phyloP scores from a whole-genome alignment of 148 eudicot genomes.

The Beta vulgaris region DNA sequence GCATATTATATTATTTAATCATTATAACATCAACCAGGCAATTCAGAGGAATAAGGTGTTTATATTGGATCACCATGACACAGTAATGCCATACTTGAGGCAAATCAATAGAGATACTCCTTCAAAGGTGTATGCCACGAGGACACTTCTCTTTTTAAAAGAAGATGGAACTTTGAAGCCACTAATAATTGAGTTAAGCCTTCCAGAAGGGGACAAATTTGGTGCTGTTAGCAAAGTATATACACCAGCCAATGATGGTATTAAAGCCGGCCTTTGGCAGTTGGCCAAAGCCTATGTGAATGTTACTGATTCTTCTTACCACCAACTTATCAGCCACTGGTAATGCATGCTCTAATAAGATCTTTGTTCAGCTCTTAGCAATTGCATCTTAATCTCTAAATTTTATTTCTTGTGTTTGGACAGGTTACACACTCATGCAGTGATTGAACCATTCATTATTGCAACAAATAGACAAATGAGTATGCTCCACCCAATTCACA shows the following conservation, averaged over 20 bases:
- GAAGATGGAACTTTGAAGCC: constrained; percentile 68
- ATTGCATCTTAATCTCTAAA: background rate
- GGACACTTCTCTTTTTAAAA: constrained; percentile 68
- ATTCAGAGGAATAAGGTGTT: constrained; percentile 45
- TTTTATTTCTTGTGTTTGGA: constrained; percentile 3
- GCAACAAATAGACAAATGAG: constrained; percentile 82
- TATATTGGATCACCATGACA: constrained; percentile 73
- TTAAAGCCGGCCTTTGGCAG: constrained; percentile 59
- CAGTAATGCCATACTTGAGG: constrained; percentile 60
- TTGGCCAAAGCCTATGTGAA: constrained; percentile 88
- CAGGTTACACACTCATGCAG: constrained; percentile 83
- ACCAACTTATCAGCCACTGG: constrained; percentile 92
- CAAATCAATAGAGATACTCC: constrained; percentile 45
- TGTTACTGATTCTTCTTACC: constrained; percentile 69
- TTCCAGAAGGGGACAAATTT: constrained; percentile 49
- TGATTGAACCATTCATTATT: constrained; percentile 77
- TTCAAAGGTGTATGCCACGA: constrained; percentile 59
- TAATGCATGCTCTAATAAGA: constrained; percentile 20
- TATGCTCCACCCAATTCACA: constrained; percentile 75
- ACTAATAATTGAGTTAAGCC: constrained; percentile 64
- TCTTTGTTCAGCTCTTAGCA: background rate
- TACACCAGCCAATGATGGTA: constrained; percentile 50
- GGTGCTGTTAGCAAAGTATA: constrained; percentile 51
- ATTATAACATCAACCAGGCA: constrained; percentile 33
- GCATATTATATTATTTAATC: background rate